A percentile compares a stretch with the other conserved stretches of the same genome.
Evolutionary conservation across 2,329 filamentous ascomycete species (phyloP).

Genomic region (Pseudocercospora macadamiae): DNA sequence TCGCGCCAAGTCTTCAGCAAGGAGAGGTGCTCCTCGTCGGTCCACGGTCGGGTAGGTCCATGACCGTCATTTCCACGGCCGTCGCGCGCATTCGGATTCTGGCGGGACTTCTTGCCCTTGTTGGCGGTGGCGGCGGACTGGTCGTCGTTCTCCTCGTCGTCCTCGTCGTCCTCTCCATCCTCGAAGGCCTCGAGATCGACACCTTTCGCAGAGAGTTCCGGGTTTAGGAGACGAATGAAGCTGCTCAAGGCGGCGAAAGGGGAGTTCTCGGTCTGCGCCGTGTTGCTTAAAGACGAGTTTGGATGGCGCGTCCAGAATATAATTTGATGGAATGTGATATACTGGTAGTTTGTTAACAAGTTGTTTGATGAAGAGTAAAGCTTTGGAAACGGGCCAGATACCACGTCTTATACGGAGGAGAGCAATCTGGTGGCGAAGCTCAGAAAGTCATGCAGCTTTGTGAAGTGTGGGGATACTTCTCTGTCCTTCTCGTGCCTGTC

Average conservation of each 20-base stretch:
- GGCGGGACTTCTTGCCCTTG: not conserved
- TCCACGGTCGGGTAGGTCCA: not conserved
- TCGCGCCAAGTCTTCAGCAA: slow-evolving; percentile 5
- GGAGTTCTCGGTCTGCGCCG: not conserved
- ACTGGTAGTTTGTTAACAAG: no score
- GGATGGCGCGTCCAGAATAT: no score
- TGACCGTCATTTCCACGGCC: slow-evolving; percentile 3
- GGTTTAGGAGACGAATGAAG: not conserved
- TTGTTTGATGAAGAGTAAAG: no score
- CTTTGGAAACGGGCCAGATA: no score
- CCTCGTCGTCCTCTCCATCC: not conserved
- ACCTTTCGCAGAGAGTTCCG: not conserved
- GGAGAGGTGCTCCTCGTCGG: not conserved
- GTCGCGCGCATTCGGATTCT: not conserved
- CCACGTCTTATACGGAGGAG: no score
- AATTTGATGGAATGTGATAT: no score
- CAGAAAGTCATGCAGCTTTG: no score
- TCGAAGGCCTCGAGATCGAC: slow-evolving; percentile 2
- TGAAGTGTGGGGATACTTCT: no score
- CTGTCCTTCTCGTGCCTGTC: no score
- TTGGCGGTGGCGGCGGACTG: not conserved
- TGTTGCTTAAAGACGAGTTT: not conserved
- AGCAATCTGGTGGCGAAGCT: no score
- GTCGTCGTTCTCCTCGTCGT: not conserved
- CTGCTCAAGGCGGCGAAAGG: slow-evolving; percentile 1